phyloP scores from a whole-genome alignment of 1,284 basidiomycete genomes.

The Schizophyllum amplum region DNA sequence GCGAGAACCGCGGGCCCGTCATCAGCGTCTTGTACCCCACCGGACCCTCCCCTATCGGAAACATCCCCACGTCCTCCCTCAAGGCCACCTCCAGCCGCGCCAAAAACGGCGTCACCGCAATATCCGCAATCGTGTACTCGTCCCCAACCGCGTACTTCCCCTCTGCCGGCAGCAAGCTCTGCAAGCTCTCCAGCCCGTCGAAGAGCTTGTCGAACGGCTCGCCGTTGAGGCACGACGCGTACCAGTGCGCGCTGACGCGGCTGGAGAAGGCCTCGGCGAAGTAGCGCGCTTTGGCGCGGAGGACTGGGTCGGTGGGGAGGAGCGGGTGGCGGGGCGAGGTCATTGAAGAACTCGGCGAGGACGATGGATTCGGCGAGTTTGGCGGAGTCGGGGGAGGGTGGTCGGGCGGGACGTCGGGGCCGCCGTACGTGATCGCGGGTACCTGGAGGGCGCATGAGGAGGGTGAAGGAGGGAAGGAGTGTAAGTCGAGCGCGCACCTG shows the following conservation, averaged over 20 bases:
- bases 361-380: conserved; percentile 58
- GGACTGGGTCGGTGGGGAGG: conserved; percentile 45
- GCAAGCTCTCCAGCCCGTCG: conserved; percentile 31
- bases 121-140: conserved; percentile 47
- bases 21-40: conserved; percentile 30
- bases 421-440: conserved; percentile 39
- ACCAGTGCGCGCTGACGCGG: conserved; percentile 31
- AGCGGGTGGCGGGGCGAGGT: conserved; percentile 39
- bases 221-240: conserved; percentile 29
- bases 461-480: not conserved
- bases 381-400: conserved; percentile 46
- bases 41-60: conserved; percentile 31
- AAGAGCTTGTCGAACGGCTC: conserved; percentile 33
- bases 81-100: conserved; percentile 31
- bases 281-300: conserved; percentile 48
- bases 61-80: conserved; percentile 38
- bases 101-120: conserved; percentile 41
- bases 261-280: conserved; percentile 46
- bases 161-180: conserved; percentile 31
- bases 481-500: conserved; percentile 32
- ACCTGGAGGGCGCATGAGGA: not conserved
- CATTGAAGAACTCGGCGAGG: conserved; percentile 55
- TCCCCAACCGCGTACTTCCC: conserved; percentile 33
- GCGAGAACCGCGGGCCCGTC: conserved; percentile 30
- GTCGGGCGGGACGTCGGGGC: conserved; percentile 40